Evolutionary conservation across 192 early-diverging fungal species (phyloP), one percentile per base, ranked within the genome.

Genomic region (Coemansia sp.): DNA sequence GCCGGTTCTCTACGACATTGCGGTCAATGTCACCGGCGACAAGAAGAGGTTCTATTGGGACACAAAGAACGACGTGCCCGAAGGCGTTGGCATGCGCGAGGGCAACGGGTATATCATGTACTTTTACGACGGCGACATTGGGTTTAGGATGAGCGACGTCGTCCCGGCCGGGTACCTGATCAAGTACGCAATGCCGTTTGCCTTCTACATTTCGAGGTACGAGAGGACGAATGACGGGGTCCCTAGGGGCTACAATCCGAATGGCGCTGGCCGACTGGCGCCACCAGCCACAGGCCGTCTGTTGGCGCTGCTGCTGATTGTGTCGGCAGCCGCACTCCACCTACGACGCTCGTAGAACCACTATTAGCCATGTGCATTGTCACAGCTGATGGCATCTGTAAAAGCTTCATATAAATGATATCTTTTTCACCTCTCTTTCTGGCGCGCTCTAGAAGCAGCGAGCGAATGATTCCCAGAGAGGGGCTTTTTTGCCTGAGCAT

Each of bases 131-230:
- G 73, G 65, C 41, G 72, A 81, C 15, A 71, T 81, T 53, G 78
- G 78, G n/a, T 80, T 80, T 48, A 43, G 68, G 44, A 81, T 75
- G 73, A 81, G 78, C 37, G 73, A 75, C 29, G 78, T 75, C 18
- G 72, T 75, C 46, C 78, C 78, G 0, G 68, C 78, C 1, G 78
- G 78, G 2, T 75, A 75, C 29, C 58, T 81, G 57, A 71, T 81
- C 44, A 81, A 81, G 54, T 75, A 75, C 57, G 65, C 72, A 0
- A 81, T 81, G 78, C 78, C 78, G 22, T 81, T 81, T 68, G 71
- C 72, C 38, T 75, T 81, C 41, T 81, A 71, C 17, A 75, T 68
- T 26, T 74, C 78, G 32, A 32, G 77, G 21, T 80, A 80, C 41
- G 72, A 70, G 52, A 61, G 68, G 24, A 80, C 77, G 11, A 80